Evolutionary conservation across 1,139 yeast genomes (phyloP).

Genomic region (Yamadazyma blattariae): DNA sequence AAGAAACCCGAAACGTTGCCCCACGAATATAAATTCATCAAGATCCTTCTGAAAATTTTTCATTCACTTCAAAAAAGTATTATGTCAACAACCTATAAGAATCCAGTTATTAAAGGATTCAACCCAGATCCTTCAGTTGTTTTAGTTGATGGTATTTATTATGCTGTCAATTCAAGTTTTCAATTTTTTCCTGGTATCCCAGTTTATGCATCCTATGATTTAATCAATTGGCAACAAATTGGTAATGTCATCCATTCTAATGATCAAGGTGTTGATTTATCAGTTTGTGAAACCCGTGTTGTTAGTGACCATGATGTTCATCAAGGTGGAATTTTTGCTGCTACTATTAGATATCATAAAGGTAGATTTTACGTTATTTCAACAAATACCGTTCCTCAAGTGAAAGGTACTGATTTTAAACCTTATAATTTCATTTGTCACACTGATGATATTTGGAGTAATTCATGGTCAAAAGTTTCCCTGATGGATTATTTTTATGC

Average conservation of each 20-base stretch:
- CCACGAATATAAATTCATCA: no score
- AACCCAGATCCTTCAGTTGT: slow-evolving; percentile 11
- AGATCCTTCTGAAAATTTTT: no score
- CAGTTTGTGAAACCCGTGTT: slow-evolving; percentile 5
- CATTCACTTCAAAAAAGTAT: no score
- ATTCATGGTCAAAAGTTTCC: slow-evolving; percentile 8
- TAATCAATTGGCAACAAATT: slow-evolving; percentile 10
- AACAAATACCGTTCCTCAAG: slow-evolving; percentile 7
- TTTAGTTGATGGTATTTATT: slow-evolving; percentile 9
- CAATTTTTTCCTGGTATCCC: slow-evolving; percentile 10
- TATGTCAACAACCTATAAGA: slow-evolving; percentile 1
- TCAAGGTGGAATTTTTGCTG: slow-evolving; percentile 9
- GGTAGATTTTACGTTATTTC: slow-evolving; percentile 10
- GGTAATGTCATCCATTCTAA: slow-evolving; percentile 9
- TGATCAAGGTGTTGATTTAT: slow-evolving; percentile 8
- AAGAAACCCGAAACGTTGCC: no score
- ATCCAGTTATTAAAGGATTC: slow-evolving; percentile 9
- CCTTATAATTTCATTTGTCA: slow-evolving; percentile 9
- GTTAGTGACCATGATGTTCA: slow-evolving; percentile 3
- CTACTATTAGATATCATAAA: slow-evolving; percentile 9
- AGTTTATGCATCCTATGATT: slow-evolving; percentile 8
- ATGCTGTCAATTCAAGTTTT: slow-evolving; percentile 9
- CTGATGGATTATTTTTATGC: slow-evolving; percentile 9
- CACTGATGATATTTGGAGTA: slow-evolving; percentile 11
- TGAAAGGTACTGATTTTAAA: slow-evolving; percentile 5